Conservation (phyloP, 306 rosid genomes). For the Medicago lupulina region DNA sequence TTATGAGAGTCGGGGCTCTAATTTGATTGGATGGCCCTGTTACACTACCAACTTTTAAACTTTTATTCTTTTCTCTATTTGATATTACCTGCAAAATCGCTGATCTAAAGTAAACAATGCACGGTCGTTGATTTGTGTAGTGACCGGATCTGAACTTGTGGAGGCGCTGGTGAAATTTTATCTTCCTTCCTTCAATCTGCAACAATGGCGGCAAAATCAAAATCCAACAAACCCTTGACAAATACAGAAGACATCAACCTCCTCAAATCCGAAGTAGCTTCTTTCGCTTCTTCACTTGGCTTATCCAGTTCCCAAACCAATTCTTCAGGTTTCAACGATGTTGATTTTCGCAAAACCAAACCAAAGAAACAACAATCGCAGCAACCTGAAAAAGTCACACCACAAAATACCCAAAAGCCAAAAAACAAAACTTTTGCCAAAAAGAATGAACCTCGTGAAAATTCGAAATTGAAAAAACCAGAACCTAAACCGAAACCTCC, state of each 20-base stretch:
- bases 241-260: conserved; percentile 54
- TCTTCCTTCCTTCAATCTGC: conserved; percentile 23
- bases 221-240: conserved; percentile 50
- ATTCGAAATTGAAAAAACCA: conserved; percentile 46
- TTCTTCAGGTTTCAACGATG: conserved; percentile 91
- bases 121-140: no score
- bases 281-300: conserved; percentile 86
- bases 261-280: conserved; percentile 73
- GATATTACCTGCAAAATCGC: no score
- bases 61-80: no score
- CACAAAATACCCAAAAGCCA: conserved; percentile 40
- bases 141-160: no score
- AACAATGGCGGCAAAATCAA: conserved; percentile 40
- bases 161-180: no score
- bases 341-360: conserved; percentile 73
- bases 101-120: no score
- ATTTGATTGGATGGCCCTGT: no score
- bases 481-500: conserved; percentile 56
- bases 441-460: conserved; percentile 44
- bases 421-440: conserved; percentile 35
- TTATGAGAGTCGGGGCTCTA: no score
- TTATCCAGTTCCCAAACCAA: conserved; percentile 62
- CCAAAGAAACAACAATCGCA: conserved; percentile 46
- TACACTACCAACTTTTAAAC: no score
- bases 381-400: conserved; percentile 30